Evolutionary conservation across 257 asterid species (phyloP).

Genomic region (Capsicum baccatum): DNA sequence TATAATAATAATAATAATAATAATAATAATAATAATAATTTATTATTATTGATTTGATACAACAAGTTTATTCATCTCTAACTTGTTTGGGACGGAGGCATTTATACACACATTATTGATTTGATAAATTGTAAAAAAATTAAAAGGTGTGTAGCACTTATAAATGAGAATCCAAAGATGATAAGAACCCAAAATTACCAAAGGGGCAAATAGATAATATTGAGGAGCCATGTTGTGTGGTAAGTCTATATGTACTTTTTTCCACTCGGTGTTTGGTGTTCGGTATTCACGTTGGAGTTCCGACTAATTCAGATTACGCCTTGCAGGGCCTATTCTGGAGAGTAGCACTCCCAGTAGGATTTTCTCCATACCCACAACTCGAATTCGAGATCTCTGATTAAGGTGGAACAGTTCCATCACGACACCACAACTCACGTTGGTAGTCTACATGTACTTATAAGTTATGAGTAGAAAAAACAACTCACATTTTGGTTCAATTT

Average conservation of each 20-base stretch:
- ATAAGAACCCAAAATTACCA: background rate
- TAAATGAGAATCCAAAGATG: slow-evolving; percentile 21
- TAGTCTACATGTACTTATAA: background rate
- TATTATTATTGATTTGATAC: background rate
- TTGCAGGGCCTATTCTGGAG: no score
- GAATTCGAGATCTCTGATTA: no score
- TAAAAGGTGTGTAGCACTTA: background rate
- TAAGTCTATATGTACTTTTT: background rate
- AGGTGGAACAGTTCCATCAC: no score
- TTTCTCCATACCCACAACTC: no score
- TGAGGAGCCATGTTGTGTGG: background rate
- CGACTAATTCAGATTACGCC: no score
- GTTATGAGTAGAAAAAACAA: background rate
- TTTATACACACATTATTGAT: background rate
- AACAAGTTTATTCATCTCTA: background rate
- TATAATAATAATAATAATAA: no score
- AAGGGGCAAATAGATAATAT: background rate
- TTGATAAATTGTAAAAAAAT: background rate
- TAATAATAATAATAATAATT: no score
- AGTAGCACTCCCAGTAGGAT: no score
- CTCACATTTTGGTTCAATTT: background rate
- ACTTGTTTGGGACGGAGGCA: background rate
- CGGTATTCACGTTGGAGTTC: no score
- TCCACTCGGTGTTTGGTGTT: no score
- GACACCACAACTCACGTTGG: no score